A percentile compares a stretch with the other conserved stretches of the same genome.
Conservation (phyloP, 176 grass and related monocot species). For the Alloteropsis semialata region DNA sequence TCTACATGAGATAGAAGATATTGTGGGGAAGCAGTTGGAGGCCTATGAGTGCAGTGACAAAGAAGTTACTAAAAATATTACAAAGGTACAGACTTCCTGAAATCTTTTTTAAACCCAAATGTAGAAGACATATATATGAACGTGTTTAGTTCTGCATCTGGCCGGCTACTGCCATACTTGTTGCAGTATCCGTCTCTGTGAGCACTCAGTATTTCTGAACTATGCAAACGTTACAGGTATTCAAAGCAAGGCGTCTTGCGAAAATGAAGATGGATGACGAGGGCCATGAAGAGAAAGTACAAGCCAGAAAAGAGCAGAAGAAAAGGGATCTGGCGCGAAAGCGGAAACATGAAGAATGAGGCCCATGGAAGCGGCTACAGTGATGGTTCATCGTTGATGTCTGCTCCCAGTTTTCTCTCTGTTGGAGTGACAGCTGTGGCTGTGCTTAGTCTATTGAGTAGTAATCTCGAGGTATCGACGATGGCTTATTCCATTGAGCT, state of each 20-base stretch:
- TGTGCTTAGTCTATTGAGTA: not conserved
- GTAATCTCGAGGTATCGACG: not conserved
- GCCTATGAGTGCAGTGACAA: conserved; percentile 51
- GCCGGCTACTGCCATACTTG: not conserved
- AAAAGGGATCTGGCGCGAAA: conserved; percentile 53
- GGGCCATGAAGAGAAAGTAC: conserved; percentile 73
- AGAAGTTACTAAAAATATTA: conserved; percentile 70
- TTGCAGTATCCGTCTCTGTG: not conserved
- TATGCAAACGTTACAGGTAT: conserved; percentile 47
- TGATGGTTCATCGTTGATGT: not conserved
- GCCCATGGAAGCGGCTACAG: not conserved
- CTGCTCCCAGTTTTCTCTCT: not conserved
- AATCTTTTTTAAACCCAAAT: not conserved
- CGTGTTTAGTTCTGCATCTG: conserved; percentile 6
- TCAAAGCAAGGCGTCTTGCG: conserved; percentile 69
- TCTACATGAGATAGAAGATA: conserved; percentile 86
- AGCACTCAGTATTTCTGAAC: not conserved
- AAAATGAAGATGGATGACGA: conserved; percentile 82
- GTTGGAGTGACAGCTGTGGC: not conserved
- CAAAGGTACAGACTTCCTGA: conserved; percentile 46
- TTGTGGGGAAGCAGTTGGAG: conserved; percentile 54
- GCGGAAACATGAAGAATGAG: conserved; percentile 49
- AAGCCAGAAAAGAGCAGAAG: conserved; percentile 73
- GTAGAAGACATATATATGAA: not conserved
- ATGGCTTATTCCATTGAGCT: not conserved